Evolutionary conservation across 768 basidiomycete species (phyloP).

Genomic region (Termitomyces sp.): DNA sequence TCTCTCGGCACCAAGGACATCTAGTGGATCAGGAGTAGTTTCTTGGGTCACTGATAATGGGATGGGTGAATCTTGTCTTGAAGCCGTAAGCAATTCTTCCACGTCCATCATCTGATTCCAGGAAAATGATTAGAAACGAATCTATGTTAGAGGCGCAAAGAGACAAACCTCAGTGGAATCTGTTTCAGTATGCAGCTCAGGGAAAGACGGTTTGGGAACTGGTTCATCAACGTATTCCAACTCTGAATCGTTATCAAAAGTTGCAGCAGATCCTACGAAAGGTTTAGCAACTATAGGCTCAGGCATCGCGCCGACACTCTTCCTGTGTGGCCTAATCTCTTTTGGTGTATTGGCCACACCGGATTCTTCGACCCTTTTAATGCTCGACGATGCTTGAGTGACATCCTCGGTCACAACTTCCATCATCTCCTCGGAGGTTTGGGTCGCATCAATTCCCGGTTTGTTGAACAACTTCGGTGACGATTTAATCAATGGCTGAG

Average conservation of each 20-base stretch:
- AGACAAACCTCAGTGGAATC: conserved; percentile 8
- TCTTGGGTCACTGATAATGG: neutral
- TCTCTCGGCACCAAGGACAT: neutral
- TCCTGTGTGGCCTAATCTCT: neutral
- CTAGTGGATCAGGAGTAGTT: conserved; percentile 1
- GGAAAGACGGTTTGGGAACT: neutral
- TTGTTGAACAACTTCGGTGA: neutral
- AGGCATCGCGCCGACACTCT: neutral
- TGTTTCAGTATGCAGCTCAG: neutral
- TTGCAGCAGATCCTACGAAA: neutral
- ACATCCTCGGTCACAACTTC: neutral
- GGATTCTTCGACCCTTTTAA: neutral
- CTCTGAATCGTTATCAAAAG: conserved; percentile 4
- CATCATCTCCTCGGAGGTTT: neutral
- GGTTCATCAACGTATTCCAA: conserved; percentile 11
- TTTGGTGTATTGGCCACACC: neutral
- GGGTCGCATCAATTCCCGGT: too few relatives aligned
- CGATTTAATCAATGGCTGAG: neutral
- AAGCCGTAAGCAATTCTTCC: conserved; percentile 5
- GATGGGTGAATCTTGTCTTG: neutral
- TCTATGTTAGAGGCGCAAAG: neutral
- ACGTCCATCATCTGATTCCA: conserved; percentile 13
- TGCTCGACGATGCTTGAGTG: too few relatives aligned
- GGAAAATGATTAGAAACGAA: neutral
- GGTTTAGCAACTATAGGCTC: neutral